These are phyloP conservation scores for Lentinula sp. DNA, from an alignment of 768 basidiomycete genomes.

Conservation along the genomic window DNA sequence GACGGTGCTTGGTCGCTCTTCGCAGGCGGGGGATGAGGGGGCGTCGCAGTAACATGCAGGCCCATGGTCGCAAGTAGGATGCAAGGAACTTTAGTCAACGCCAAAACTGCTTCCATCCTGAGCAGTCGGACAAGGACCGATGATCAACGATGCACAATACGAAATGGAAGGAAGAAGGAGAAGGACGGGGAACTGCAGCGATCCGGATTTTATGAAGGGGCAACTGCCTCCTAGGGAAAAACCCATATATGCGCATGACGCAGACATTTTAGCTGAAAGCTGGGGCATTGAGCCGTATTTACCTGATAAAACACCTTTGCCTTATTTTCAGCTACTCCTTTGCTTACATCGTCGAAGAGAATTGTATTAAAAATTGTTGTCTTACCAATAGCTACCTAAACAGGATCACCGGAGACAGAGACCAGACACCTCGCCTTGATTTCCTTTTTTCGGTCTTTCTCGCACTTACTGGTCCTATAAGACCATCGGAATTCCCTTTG, in stretches of 20 bases:
- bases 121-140: not conserved
- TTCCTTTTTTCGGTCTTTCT: not conserved
- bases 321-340: not conserved
- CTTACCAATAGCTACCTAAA: not conserved
- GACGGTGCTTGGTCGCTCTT: constrained; percentile 26
- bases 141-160: not conserved
- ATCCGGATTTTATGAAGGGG: not conserved
- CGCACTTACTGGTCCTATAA: too few species aligned
- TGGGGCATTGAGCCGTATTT: not conserved
- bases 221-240: not conserved
- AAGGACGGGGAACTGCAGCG: not conserved
- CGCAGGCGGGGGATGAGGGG: constrained; percentile 35
- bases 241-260: not conserved
- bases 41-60: constrained; percentile 38
- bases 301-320: not conserved
- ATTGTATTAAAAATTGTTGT: not conserved
- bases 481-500: not conserved
- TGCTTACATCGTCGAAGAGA: not conserved
- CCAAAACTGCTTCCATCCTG: constrained; percentile 6
- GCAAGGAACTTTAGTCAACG: constrained; percentile 36
- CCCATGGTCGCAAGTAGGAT: constrained; percentile 36
- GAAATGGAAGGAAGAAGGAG: not conserved
- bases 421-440: not conserved
- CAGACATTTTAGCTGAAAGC: not conserved
- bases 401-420: not conserved